These are phyloP conservation scores for Ploettnerulaceae sp. DNA, from an alignment of 2,329 filamentous ascomycete species.

Conservation along the genomic window DNA sequence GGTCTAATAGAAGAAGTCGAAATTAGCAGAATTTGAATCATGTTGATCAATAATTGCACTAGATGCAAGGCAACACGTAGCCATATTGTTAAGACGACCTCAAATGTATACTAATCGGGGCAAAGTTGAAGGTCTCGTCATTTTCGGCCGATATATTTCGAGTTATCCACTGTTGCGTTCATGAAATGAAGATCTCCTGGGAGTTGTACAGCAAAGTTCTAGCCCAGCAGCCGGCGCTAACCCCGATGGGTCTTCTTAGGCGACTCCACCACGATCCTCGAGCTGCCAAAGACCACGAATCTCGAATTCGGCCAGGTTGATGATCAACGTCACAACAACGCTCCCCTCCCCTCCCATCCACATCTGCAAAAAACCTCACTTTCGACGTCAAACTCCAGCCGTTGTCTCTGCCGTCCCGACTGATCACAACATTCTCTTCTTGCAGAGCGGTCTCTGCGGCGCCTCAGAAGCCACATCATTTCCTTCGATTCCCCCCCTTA, in stretches of 20 bases:
- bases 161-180: no score
- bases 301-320: slow-evolving; percentile 14
- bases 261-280: slow-evolving; percentile 6
- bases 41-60: no score
- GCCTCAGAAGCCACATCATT: slow-evolving; percentile 8
- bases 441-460: slow-evolving; percentile 10
- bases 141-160: no score
- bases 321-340: slow-evolving; percentile 1
- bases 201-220: background rate
- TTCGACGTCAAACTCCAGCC: background rate
- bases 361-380: background rate
- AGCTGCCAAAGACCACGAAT: slow-evolving; percentile 27
- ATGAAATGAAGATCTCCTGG: no score
- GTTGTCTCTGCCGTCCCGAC: background rate
- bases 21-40: no score
- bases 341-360: background rate
- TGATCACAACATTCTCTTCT: slow-evolving; percentile 3
- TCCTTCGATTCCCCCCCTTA: slow-evolving; percentile 8
- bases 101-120: no score
- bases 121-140: no score
- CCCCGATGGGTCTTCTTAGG: background rate
- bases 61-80: no score
- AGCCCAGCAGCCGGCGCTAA: background rate
- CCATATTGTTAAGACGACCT: no score
- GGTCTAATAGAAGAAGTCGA: no score